phyloP scores from a whole-genome alignment of 2,329 filamentous ascomycete species.

The Aureobasidium sp. region DNA sequence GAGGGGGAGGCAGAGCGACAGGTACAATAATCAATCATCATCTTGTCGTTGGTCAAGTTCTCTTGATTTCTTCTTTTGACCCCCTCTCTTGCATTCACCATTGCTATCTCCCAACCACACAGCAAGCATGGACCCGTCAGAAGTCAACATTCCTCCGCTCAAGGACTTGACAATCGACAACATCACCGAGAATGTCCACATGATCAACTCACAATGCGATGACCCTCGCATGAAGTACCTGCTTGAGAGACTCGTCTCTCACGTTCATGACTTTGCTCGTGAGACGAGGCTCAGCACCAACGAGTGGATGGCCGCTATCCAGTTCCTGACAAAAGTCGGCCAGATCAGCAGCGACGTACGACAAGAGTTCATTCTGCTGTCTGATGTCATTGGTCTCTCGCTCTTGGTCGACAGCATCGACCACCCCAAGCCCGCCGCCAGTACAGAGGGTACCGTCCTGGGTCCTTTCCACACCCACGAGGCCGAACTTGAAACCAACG shows the following conservation, averaged over 20 bases:
- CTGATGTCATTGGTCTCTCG: slow-evolving; percentile 71
- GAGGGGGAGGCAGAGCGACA: neutral
- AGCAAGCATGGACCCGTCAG: slow-evolving; percentile 36
- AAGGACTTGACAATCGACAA: slow-evolving; percentile 72
- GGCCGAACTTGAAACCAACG: slow-evolving; percentile 51
- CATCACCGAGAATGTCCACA: slow-evolving; percentile 68
- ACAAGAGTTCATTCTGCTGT: slow-evolving; percentile 66
- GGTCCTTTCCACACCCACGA: slow-evolving; percentile 82
- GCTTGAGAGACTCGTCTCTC: slow-evolving; percentile 64
- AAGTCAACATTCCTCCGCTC: slow-evolving; percentile 45
- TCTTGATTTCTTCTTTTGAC: neutral
- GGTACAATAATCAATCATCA: no score
- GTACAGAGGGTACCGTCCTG: slow-evolving; percentile 72
- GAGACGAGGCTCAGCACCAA: slow-evolving; percentile 68
- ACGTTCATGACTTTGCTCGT: slow-evolving; percentile 75
- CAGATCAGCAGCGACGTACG: slow-evolving; percentile 68
- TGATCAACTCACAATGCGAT: slow-evolving; percentile 64
- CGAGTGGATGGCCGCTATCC: slow-evolving; percentile 70
- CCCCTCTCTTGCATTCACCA: neutral
- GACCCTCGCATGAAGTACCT: slow-evolving; percentile 64
- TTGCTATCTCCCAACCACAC: neutral
- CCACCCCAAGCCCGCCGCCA: slow-evolving; percentile 65
- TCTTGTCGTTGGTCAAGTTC: no score
- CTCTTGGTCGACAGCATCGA: slow-evolving; percentile 76
- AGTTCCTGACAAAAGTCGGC: slow-evolving; percentile 65